Evolutionary conservation across 139 green algal species (phyloP), one percentile per base, ranked within the genome.

Genomic region (Marvania coccoides): DNA sequence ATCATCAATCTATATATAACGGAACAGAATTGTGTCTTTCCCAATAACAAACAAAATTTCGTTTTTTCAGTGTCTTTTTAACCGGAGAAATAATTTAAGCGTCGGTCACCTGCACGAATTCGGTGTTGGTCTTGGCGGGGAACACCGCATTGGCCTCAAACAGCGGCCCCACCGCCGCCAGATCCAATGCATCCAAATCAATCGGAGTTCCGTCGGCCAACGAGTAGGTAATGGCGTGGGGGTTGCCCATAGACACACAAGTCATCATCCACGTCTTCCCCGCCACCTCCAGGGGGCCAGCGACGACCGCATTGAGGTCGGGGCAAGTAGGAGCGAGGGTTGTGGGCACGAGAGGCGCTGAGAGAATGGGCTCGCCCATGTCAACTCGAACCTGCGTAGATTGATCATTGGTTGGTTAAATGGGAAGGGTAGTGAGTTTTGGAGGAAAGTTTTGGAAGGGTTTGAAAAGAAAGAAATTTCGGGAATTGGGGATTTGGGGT

Each of bases 181-280:
- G 68, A 48, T 94, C 78, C 1, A 98, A 48, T 2, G 81, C 72
- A 10, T 88, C 82, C 15, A 97, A 69, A 81, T 92, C 84, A 58
- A 96, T 86, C 28, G 65, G 39, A 34, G 75, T 65, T 39, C 80
- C 84, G 63, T 93, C 79, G 5, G 69, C 70, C 30, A 51, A 75
- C 40, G 62, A 63, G 72, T 91, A 98, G 7, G 83, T 88, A 26
- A 98, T 65, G 7, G 88, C 91, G 71, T 99, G 94, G 0, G 94
- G 94, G 80, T 99, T 99, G 63, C 94, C 94, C 94, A 99, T 99
- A 75, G 80, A 90, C 26, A 99, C 90, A 69, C 81, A 89, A 0
- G 93, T 96, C 39, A 97, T 75, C 6, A 72, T 68, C 77, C 85
- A 97, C 29, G 40, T 85, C 35, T 68, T 66, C 33, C 87, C 94